These are phyloP conservation scores for Yarrowia galli DNA, from an alignment of 1,139 yeast genomes.

Conservation along the genomic window DNA sequence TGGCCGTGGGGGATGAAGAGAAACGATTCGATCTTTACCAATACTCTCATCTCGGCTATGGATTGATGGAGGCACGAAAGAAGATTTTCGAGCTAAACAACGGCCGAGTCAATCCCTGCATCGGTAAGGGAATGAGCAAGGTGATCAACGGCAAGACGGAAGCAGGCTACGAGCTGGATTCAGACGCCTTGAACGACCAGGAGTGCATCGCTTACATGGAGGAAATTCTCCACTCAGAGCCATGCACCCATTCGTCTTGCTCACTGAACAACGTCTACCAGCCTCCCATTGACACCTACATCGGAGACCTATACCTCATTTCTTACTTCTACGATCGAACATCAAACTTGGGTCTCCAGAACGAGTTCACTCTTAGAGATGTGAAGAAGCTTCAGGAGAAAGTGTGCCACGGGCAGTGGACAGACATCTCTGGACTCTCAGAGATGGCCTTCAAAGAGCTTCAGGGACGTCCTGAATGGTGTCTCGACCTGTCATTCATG, in stretches of 20 bases:
- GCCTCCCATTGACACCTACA: conserved; percentile 75
- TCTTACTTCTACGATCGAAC: conserved; percentile 92
- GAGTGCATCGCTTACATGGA: conserved; percentile 85
- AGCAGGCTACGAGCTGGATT: conserved; percentile 28
- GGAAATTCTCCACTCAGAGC: conserved; percentile 70
- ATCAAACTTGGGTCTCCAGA: conserved; percentile 85
- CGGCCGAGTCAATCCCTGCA: conserved; percentile 46
- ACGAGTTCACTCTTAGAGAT: conserved; percentile 76
- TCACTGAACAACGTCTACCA: conserved; percentile 94
- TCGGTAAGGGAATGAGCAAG: conserved; percentile 38
- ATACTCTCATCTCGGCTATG: conserved; percentile 90
- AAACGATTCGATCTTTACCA: conserved; percentile 73
- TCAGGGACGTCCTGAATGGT: conserved; percentile 83
- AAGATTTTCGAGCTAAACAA: conserved; percentile 59
- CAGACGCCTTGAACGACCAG: conserved; percentile 49
- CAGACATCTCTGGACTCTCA: conserved; percentile 65
- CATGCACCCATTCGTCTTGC: conserved; percentile 76
- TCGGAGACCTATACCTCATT: conserved; percentile 78
- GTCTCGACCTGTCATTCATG: conserved; percentile 85
- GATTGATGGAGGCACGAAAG: conserved; percentile 90
- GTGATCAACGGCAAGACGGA: conserved; percentile 10
- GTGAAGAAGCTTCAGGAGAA: conserved; percentile 72
- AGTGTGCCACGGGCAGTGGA: conserved; percentile 79
- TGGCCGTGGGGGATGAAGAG: conserved; percentile 49
- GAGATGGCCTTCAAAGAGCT: conserved; percentile 69